Conservation (phyloP, 2,329 filamentous ascomycete species). For the Alternaria burnsii region DNA sequence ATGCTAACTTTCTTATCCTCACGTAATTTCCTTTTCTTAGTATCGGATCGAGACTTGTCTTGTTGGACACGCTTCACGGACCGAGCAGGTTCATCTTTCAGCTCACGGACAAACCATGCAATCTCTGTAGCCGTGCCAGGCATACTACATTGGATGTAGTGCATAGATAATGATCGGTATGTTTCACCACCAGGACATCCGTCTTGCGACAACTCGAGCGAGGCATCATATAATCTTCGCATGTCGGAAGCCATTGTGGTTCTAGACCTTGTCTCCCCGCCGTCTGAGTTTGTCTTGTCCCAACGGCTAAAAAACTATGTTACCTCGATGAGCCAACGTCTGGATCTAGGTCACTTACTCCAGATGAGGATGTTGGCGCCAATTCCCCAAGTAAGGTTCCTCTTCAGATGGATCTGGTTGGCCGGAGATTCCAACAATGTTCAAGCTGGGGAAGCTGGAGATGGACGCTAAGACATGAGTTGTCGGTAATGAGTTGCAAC, state of each 20-base stretch:
- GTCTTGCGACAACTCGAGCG: neutral
- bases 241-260: slow-evolving; percentile 20
- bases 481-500: slow-evolving; percentile 13
- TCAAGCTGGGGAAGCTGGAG: slow-evolving; percentile 24
- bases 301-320: neutral
- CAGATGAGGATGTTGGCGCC: neutral
- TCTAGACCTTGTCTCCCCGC: slow-evolving; percentile 12
- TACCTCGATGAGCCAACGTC: neutral
- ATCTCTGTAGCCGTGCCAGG: neutral
- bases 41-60: slow-evolving; percentile 2
- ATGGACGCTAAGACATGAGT: slow-evolving; percentile 15
- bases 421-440: slow-evolving; percentile 22
- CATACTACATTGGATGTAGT: slow-evolving; percentile 1
- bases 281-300: slow-evolving; percentile 3
- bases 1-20: slow-evolving; percentile 30
- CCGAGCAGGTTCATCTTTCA: neutral
- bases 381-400: slow-evolving; percentile 2
- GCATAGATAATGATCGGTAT: slow-evolving; percentile 13
- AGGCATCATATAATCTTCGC: slow-evolving; percentile 21
- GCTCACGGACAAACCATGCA: slow-evolving; percentile 19
- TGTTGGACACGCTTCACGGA: neutral
- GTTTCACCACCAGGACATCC: neutral
- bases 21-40: slow-evolving; percentile 35
- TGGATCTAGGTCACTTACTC: neutral
- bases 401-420: neutral